phyloP scores from a whole-genome alignment of 31 red algal species.

The Odonthalia washingtoniensis region DNA sequence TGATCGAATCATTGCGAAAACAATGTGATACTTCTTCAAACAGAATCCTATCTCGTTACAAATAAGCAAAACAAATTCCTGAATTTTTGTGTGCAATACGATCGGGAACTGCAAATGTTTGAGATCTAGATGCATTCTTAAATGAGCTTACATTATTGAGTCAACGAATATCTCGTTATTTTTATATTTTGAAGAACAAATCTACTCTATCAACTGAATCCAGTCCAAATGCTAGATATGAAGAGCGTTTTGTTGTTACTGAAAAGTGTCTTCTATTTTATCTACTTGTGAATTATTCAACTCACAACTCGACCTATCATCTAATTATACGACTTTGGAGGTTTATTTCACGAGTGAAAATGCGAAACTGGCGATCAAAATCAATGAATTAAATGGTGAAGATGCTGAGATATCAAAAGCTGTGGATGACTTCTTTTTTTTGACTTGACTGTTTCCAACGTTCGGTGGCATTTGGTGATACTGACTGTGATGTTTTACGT shows the following conservation, averaged over 20 bases:
- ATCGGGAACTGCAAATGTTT: constrained; percentile 62
- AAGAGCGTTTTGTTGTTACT: constrained; percentile 7
- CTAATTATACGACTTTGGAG: constrained; percentile 79
- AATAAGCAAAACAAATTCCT: constrained; percentile 56
- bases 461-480: constrained; percentile 85
- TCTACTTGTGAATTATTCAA: constrained; percentile 50
- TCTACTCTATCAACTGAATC: not conserved
- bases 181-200: constrained; percentile 70
- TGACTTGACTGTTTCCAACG: constrained; percentile 88
- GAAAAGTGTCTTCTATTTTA: constrained; percentile 48
- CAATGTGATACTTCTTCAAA: constrained; percentile 65
- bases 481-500: constrained; percentile 63
- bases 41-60: constrained; percentile 67
- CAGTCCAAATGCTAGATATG: constrained; percentile 12
- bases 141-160: constrained; percentile 86
- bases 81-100: constrained; percentile 63
- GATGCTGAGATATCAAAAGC: constrained; percentile 80
- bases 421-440: constrained; percentile 96
- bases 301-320: constrained; percentile 46
- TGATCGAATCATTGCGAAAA: constrained; percentile 57
- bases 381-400: constrained; percentile 74
- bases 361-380: constrained; percentile 79
- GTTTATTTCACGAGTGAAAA: constrained; percentile 88
- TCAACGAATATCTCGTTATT: constrained; percentile 85
- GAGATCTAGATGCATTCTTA: constrained; percentile 82